phyloP scores from a whole-genome alignment of 305 asterid species.

The Fraxinus velutina region DNA sequence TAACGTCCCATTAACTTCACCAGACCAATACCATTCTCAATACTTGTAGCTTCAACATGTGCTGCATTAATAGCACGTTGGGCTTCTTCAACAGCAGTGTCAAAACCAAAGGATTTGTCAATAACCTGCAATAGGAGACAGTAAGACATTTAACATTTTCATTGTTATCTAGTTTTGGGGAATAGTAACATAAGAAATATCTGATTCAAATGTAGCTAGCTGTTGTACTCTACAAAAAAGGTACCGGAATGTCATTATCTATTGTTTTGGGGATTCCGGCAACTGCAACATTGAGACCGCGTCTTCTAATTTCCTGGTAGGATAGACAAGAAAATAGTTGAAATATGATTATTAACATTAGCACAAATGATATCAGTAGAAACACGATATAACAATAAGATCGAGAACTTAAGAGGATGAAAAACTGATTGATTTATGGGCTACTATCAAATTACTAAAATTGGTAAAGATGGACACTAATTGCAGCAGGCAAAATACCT shows the following conservation, averaged over 20 bases:
- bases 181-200: neutral
- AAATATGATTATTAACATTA: neutral
- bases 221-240: neutral
- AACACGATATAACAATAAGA: neutral
- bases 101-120: constrained; percentile 83
- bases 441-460: neutral
- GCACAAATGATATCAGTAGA: neutral
- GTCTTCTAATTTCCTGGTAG: constrained; percentile 64
- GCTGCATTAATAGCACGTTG: constrained; percentile 90
- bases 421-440: neutral
- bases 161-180: constrained; percentile 7
- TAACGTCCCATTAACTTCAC: constrained; percentile 83
- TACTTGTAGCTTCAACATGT: constrained; percentile 80
- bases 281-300: constrained; percentile 74
- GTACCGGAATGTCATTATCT: constrained; percentile 86
- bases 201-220: neutral
- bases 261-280: constrained; percentile 85
- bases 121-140: constrained; percentile 44
- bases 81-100: constrained; percentile 89
- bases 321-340: neutral
- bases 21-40: constrained; percentile 77
- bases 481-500: constrained; percentile 42
- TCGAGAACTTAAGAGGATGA: neutral
- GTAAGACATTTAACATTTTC: neutral
- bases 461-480: neutral